Conservation (phyloP, 768 basidiomycete species). For the Lactarius akahatsu region DNA sequence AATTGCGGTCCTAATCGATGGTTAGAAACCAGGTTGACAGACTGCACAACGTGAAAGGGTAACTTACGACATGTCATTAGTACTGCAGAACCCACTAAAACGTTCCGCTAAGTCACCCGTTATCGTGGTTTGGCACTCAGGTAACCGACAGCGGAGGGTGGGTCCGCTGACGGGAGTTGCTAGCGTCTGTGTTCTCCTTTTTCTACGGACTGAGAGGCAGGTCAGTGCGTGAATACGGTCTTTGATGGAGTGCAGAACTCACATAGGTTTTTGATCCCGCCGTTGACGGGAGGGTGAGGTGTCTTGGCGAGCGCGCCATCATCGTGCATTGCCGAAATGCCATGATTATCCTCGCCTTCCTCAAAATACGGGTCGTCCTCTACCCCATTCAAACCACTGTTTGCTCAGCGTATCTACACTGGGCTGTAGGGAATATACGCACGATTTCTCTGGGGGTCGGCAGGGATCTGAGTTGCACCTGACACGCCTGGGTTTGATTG, state of each 20-base stretch:
- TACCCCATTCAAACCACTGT: neutral
- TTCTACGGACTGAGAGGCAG: neutral
- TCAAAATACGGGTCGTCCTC: neutral
- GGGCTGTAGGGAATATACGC: neutral
- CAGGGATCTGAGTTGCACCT: neutral
- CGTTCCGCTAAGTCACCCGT: neutral
- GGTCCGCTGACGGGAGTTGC: neutral
- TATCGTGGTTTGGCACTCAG: neutral
- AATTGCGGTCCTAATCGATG: neutral
- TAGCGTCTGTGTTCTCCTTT: neutral
- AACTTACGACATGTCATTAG: neutral
- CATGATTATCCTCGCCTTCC: neutral
- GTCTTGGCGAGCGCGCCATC: neutral
- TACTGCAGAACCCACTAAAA: conserved; percentile 9
- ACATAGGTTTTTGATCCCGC: neutral
- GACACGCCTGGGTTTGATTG: neutral
- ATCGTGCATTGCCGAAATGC: neutral
- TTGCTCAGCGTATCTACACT: neutral
- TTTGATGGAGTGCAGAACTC: neutral
- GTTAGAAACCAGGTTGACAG: neutral
- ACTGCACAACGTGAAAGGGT: neutral
- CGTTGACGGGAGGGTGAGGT: neutral
- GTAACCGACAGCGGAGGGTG: neutral
- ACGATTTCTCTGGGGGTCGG: neutral
- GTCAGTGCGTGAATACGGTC: neutral